Evolutionary conservation across 495 filamentous ascomycete genomes (phyloP).

Genomic region (Podospora pseudopauciseta): DNA sequence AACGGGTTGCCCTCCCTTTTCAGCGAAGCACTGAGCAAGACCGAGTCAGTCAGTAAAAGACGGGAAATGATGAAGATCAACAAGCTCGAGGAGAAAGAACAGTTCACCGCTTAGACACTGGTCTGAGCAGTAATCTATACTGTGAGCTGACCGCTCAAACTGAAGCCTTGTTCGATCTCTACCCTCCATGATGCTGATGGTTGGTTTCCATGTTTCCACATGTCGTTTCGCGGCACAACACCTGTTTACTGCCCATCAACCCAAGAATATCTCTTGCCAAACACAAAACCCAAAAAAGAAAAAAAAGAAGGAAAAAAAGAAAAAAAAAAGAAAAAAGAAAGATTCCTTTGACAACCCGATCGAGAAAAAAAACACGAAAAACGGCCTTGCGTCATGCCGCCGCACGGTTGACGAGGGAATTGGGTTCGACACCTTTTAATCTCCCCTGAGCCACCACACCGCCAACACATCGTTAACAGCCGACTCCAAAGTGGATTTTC

Average conservation of each 20-base stretch:
- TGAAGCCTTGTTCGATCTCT: background rate
- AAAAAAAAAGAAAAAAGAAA: background rate
- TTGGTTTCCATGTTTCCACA: background rate
- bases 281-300: background rate
- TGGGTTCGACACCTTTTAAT: background rate
- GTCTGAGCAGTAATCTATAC: background rate
- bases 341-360: background rate
- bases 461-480: background rate
- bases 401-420: conserved; percentile 3
- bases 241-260: background rate
- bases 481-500: background rate
- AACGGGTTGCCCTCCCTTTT: background rate
- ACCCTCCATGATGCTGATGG: background rate
- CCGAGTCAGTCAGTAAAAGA: background rate
- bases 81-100: background rate
- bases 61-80: background rate
- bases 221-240: background rate
- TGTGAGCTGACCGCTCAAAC: background rate
- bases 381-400: conserved; percentile 1
- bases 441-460: background rate
- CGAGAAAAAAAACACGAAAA: background rate
- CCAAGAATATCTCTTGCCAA: background rate
- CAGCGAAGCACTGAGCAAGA: background rate
- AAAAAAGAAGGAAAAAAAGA: background rate
- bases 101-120: background rate